phyloP scores from a whole-genome alignment of 371 early-diverging fungal genomes.

The Catenaria anguillulae region DNA sequence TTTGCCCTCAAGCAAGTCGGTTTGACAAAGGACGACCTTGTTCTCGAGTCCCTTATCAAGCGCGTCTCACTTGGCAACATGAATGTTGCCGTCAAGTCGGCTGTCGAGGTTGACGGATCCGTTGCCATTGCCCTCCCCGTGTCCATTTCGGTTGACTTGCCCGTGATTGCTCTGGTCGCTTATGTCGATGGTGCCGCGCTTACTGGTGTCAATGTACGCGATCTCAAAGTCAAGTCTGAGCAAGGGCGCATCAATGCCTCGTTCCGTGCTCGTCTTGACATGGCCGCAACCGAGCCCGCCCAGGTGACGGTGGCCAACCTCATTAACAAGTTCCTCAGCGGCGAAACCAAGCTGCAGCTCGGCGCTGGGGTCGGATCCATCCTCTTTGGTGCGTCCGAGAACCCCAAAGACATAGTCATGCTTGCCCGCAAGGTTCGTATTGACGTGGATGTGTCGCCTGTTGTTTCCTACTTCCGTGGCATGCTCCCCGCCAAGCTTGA shows the following conservation, averaged over 20 bases:
- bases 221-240: not conserved
- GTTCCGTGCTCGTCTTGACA: not conserved
- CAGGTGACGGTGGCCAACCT: not conserved
- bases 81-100: not conserved
- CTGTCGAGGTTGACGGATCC: not conserved
- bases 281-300: not conserved
- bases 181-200: not conserved
- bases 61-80: not conserved
- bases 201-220: not conserved
- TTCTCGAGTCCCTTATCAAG: not conserved
- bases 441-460: not conserved
- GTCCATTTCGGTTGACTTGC: not conserved
- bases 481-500: not conserved
- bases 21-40: not conserved
- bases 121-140: not conserved
- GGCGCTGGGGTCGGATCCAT: not conserved
- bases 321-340: not conserved
- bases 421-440: not conserved
- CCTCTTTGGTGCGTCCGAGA: not conserved
- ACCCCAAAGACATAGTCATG: not conserved
- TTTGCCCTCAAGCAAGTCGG: conserved; percentile 1
- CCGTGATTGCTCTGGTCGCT: not conserved
- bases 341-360: not conserved
- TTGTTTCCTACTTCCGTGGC: not conserved
- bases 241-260: not conserved